phyloP scores from a whole-genome alignment of 208 protist species.

The Leishmania martiniquensis region DNA sequence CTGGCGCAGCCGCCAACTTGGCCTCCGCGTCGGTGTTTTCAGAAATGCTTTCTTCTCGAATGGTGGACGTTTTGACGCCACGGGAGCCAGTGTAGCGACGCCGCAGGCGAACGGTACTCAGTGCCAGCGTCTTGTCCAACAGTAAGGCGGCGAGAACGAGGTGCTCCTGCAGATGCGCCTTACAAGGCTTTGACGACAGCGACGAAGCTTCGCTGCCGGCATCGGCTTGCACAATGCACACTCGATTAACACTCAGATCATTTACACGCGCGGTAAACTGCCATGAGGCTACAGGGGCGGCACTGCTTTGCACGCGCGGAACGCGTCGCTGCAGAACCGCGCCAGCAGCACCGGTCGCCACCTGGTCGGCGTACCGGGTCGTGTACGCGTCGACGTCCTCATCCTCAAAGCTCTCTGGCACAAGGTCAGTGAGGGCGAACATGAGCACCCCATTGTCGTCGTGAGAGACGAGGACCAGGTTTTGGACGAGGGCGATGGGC shows the following conservation, averaged over 20 bases:
- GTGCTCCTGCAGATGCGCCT: conserved; percentile 52
- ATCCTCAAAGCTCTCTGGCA: conserved; percentile 33
- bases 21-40: not conserved
- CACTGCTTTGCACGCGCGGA: conserved; percentile 17
- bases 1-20: not conserved
- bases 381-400: conserved; percentile 11
- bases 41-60: not conserved
- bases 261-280: conserved; percentile 69
- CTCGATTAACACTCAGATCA: conserved; percentile 70
- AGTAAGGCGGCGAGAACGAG: conserved; percentile 60
- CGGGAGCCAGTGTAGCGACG: conserved; percentile 5
- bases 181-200: conserved; percentile 11
- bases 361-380: not conserved
- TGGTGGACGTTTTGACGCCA: not conserved
- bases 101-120: conserved; percentile 56
- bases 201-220: not conserved
- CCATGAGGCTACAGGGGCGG: conserved; percentile 58
- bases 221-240: conserved; percentile 45
- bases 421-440: conserved; percentile 53
- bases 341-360: not conserved
- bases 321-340: conserved; percentile 18
- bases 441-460: conserved; percentile 62
- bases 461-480: conserved; percentile 69
- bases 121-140: conserved; percentile 79
- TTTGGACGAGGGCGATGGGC: conserved; percentile 66